Evolutionary conservation across 352 stramenopile species (phyloP).

Genomic region (Phytophthora agathidicida): DNA sequence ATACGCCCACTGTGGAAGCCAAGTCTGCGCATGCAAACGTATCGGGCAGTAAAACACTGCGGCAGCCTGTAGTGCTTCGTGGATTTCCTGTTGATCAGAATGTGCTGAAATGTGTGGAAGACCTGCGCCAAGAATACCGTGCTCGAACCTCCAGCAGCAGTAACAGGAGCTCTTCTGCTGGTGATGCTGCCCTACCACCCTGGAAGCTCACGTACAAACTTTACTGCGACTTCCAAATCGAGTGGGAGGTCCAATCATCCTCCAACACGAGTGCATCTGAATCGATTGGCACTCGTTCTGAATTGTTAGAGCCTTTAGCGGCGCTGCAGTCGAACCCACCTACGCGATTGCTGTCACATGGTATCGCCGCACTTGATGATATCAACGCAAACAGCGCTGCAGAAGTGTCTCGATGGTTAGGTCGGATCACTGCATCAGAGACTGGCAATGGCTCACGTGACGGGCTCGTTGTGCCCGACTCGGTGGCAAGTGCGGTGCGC

Average conservation of each 20-base stretch:
- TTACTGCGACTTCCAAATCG: conserved; percentile 70
- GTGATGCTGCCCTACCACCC: conserved; percentile 40
- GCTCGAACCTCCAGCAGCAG: conserved; percentile 3
- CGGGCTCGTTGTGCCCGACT: conserved; percentile 28
- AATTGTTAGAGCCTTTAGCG: conserved; percentile 20
- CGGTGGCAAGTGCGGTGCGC: conserved; percentile 52
- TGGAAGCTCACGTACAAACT: conserved; percentile 83
- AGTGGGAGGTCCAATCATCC: conserved; percentile 45
- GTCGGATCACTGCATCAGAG: conserved; percentile 20
- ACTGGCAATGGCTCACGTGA: conserved; percentile 4
- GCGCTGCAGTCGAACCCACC: conserved; percentile 16
- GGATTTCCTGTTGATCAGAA: conserved; percentile 74
- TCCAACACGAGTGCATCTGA: conserved; percentile 2
- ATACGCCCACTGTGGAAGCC: not conserved
- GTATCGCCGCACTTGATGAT: conserved; percentile 25
- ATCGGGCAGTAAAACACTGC: conserved; percentile 9
- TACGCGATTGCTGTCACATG: conserved; percentile 22
- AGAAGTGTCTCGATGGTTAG: conserved; percentile 31
- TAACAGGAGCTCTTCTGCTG: not conserved
- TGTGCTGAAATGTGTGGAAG: conserved; percentile 79
- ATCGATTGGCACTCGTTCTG: not conserved
- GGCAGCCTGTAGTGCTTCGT: conserved; percentile 32
- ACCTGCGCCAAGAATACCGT: conserved; percentile 41
- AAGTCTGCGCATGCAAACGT: conserved; percentile 6
- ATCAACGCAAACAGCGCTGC: conserved; percentile 21